Evolutionary conservation across 2,329 filamentous ascomycete species (phyloP).

Genomic region (Fusarium pseudocircinatum): DNA sequence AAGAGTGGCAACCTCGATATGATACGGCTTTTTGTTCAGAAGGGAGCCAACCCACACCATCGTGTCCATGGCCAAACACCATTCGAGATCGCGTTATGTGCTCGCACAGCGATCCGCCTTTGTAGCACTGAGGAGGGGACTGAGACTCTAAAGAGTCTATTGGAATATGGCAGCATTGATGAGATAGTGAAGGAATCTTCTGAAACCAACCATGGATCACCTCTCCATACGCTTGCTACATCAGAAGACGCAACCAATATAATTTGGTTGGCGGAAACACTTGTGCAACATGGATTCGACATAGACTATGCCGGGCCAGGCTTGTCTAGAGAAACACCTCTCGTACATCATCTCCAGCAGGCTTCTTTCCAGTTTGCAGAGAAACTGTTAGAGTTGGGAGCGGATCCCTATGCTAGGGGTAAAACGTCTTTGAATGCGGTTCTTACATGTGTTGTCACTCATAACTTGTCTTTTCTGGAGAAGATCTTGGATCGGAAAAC

Average conservation of each 20-base stretch:
- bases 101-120: rapidly evolving
- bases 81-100: neutral
- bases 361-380: neutral
- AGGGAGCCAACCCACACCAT: neutral
- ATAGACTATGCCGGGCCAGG: neutral
- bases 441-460: too few relatives aligned
- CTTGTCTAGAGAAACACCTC: too few relatives aligned
- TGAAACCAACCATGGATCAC: neutral
- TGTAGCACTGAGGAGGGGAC: neutral
- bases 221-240: neutral
- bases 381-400: neutral
- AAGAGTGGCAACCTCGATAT: neutral
- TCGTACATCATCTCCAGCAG: neutral
- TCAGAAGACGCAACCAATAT: neutral
- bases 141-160: neutral
- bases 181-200: neutral
- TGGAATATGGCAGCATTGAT: neutral
- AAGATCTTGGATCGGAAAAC: too few relatives aligned
- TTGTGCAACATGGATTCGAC: neutral
- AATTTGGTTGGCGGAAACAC: neutral
- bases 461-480: too few relatives aligned
- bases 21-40: neutral
- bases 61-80: neutral
- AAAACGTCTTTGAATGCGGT: too few relatives aligned
- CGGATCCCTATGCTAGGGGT: neutral